phyloP scores from a whole-genome alignment of 2,329 filamentous ascomycete species.

The Hypoxylon sp. region DNA sequence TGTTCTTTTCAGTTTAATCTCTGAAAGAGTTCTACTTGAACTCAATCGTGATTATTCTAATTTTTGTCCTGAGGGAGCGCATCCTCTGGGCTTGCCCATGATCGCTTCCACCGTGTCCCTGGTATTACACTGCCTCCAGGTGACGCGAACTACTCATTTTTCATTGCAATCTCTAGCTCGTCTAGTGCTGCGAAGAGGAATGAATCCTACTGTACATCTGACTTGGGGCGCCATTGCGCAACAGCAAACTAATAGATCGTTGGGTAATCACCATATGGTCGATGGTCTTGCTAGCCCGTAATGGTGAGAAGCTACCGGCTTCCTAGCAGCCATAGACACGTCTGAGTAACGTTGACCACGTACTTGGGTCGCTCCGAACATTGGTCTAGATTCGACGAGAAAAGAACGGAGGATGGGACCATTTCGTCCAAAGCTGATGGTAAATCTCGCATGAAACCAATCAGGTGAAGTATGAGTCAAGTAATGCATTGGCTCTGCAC shows the following conservation, averaged over 20 bases:
- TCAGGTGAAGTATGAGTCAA: slow-evolving; percentile 32
- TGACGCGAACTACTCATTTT: slow-evolving; percentile 33
- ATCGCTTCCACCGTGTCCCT: slow-evolving; percentile 38
- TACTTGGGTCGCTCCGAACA: slow-evolving; percentile 19
- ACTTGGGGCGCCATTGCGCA: too few species aligned
- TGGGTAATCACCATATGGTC: too few species aligned
- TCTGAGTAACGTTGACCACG: slow-evolving; percentile 30
- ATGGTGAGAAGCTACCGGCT: too few species aligned
- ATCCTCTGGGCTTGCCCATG: slow-evolving; percentile 39
- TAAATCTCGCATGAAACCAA: slow-evolving; percentile 20
- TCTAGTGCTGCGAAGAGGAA: slow-evolving; percentile 31
- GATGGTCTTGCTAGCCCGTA: too few species aligned
- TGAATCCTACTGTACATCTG: not conserved
- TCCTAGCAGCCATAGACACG: slow-evolving; percentile 8
- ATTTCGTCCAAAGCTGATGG: slow-evolving; percentile 3
- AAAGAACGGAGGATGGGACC: slow-evolving; percentile 12
- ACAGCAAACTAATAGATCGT: not conserved
- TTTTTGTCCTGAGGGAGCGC: slow-evolving; percentile 31
- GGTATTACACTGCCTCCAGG: slow-evolving; percentile 41
- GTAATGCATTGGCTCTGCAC: slow-evolving; percentile 16
- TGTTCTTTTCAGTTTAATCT: slow-evolving; percentile 43
- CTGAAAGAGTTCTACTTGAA: slow-evolving; percentile 39
- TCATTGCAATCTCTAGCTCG: slow-evolving; percentile 32
- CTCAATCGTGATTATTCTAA: slow-evolving; percentile 40
- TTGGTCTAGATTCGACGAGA: slow-evolving; percentile 7